A percentile compares a stretch with the other conserved stretches of the same genome.
Evolutionary conservation across 2,329 filamentous ascomycete genomes (phyloP).

Genomic region (Trichoderma citrinoviride): DNA sequence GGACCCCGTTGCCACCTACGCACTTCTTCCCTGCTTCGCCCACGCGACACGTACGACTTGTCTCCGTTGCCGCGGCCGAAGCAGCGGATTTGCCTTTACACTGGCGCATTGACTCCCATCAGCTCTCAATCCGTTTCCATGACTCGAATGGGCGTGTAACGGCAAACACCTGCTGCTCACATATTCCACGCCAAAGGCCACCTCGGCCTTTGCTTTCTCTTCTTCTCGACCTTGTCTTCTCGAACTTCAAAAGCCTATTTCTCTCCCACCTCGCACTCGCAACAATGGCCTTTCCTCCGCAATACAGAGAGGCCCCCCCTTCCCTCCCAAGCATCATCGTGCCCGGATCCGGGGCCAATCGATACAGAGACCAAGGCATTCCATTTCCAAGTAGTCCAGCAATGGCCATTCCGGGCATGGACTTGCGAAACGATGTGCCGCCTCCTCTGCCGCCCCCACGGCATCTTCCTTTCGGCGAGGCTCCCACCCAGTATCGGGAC

Average conservation of each 20-base stretch:
- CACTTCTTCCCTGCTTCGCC: slow-evolving; percentile 13
- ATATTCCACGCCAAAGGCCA: slow-evolving; percentile 6
- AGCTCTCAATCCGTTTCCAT: slow-evolving; percentile 16
- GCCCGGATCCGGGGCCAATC: slow-evolving; percentile 29
- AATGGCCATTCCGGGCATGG: slow-evolving; percentile 44
- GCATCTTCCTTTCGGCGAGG: slow-evolving; percentile 37
- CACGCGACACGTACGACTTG: slow-evolving; percentile 13
- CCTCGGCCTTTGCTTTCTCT: slow-evolving; percentile 11
- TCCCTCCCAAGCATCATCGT: slow-evolving; percentile 40
- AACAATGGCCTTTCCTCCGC: slow-evolving; percentile 39
- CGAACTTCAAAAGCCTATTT: neutral
- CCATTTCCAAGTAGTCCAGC: slow-evolving; percentile 37
- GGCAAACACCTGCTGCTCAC: slow-evolving; percentile 2
- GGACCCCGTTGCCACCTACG: slow-evolving; percentile 13
- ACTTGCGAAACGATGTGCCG: slow-evolving; percentile 37
- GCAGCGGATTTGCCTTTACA: slow-evolving; percentile 6
- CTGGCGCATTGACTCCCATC: slow-evolving; percentile 14
- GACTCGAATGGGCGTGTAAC: slow-evolving; percentile 21
- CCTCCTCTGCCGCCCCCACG: slow-evolving; percentile 49
- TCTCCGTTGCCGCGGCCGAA: slow-evolving; percentile 14
- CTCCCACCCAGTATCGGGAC: slow-evolving; percentile 30
- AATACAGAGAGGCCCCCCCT: slow-evolving; percentile 37
- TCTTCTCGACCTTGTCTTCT: neutral
- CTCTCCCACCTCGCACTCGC: neutral
- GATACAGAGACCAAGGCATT: slow-evolving; percentile 33